Evolutionary conservation across 208 protist species (phyloP), one percentile per base, ranked within the genome.

Genomic region (Blechomonas ayalai): DNA sequence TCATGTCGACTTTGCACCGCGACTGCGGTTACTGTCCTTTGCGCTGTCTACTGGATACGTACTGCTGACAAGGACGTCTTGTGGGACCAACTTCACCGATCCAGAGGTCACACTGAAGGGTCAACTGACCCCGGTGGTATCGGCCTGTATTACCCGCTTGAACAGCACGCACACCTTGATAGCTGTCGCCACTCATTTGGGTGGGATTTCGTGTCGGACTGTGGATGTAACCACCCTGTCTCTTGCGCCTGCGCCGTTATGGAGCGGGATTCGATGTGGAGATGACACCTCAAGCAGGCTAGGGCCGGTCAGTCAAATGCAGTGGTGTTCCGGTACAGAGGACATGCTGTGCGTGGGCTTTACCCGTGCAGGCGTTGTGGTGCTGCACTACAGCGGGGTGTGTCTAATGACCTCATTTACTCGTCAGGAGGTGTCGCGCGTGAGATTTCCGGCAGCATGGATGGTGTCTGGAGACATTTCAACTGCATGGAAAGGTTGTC

Each of bases 281-380:
- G 56, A 54, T 49, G 47, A 50, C 31, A 52, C 26, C 10, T 34
- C 45, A 3, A 4, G 18, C 24, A 36, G 34, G 9, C 18, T 20
- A 34, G 64, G 72, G 23, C 47, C 73, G 3, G 67, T 91, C 38
- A 37, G 57, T 18, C 52, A 40, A 2, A 34, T 91, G 54, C 51
- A 75, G 39, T 87, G 82, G 82, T 70, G 64, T 25, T 45, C 56
- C 0, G 23, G 44, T 33, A 47, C 41, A 1, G 78, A 77, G 38
- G 78, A 86, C 34, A 24, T 77, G 60, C 70, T 86, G 6, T 79
- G 67, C 50, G 64, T 85, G 29, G 74, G 72, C 41, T 82, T 73
- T 47, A 65, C 62, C 40, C 59, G 60, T 36, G n/a, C 49, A 32
- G 79, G 76, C 13, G 36, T 85, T 27, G 46, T 63, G 24, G 58